Evolutionary conservation across 176 grass and related monocot genomes (phyloP).

Genomic region (Melocanna baccifera): DNA sequence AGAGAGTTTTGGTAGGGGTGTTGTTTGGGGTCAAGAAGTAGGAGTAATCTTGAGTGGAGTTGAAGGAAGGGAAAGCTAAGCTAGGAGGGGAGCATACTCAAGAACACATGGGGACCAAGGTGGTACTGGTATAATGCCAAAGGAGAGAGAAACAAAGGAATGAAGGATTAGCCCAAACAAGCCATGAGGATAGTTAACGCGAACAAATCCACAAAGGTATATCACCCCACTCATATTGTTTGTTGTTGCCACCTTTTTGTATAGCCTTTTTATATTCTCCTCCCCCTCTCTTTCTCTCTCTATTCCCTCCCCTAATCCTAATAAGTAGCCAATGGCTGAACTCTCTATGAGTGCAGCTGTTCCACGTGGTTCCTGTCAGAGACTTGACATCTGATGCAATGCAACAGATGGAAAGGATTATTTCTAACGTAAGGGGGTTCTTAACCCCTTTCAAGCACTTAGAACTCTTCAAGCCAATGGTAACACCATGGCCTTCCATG

Average conservation of each 20-base stretch:
- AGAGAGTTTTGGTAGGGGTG: neutral
- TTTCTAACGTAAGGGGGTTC: neutral
- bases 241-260: constrained; percentile 36
- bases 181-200: constrained; percentile 35
- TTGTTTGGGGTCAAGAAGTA: constrained; percentile 34
- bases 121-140: constrained; percentile 37
- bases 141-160: constrained; percentile 29
- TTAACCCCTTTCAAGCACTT: neutral
- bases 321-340: constrained; percentile 25
- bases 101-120: constrained; percentile 60
- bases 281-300: constrained; percentile 6
- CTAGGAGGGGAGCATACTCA: constrained; percentile 46
- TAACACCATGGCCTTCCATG: constrained; percentile 18
- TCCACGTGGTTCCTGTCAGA: constrained; percentile 33
- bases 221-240: constrained; percentile 40
- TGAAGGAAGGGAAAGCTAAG: constrained; percentile 75
- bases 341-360: constrained; percentile 23
- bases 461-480: constrained; percentile 8
- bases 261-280: constrained; percentile 46
- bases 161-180: constrained; percentile 44
- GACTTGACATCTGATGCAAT: constrained; percentile 41
- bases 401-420: neutral
- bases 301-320: constrained; percentile 17
- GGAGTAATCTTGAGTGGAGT: constrained; percentile 71
- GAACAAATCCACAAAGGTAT: constrained; percentile 47